phyloP scores from a whole-genome alignment of 2,329 filamentous ascomycete genomes.

The Colletotrichum orchidophilum region DNA sequence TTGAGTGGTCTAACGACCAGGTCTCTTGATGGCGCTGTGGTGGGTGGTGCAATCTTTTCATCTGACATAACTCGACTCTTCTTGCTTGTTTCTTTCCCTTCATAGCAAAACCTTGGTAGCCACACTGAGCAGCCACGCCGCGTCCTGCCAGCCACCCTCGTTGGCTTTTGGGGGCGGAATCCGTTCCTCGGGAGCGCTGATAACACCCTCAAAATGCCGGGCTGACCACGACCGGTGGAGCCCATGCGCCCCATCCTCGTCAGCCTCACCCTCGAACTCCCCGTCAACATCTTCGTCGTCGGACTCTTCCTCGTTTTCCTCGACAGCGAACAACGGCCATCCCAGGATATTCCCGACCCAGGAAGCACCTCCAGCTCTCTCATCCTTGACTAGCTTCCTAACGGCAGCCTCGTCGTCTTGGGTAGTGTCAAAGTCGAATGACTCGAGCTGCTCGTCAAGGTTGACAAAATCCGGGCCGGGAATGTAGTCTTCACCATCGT shows the following conservation, averaged over 20 bases:
- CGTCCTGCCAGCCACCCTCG: constrained; percentile 72
- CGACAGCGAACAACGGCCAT: constrained; percentile 70
- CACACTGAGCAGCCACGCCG: constrained; percentile 73
- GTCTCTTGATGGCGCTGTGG: neutral
- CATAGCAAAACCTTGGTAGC: constrained; percentile 69
- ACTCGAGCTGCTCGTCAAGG: constrained; percentile 67
- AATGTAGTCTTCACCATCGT: constrained; percentile 46
- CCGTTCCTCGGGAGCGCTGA: constrained; percentile 52
- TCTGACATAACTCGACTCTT: neutral
- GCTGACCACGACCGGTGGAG: constrained; percentile 45
- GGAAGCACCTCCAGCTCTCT: constrained; percentile 60
- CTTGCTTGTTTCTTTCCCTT: constrained; percentile 25
- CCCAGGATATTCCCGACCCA: constrained; percentile 68
- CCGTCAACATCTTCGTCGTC: constrained; percentile 53
- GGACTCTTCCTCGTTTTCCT: constrained; percentile 65
- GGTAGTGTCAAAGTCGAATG: constrained; percentile 59
- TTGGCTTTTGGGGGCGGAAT: constrained; percentile 61
- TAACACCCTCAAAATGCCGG: constrained; percentile 52
- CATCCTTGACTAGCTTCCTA: constrained; percentile 63
- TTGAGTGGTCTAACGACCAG: neutral
- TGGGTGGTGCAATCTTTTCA: neutral
- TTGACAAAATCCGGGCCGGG: constrained; percentile 71
- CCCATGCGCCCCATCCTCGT: constrained; percentile 38
- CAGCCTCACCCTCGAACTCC: constrained; percentile 40
- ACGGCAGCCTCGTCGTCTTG: constrained; percentile 68